phyloP scores from a whole-genome alignment of 305 asterid species.

The Withania somnifera region DNA sequence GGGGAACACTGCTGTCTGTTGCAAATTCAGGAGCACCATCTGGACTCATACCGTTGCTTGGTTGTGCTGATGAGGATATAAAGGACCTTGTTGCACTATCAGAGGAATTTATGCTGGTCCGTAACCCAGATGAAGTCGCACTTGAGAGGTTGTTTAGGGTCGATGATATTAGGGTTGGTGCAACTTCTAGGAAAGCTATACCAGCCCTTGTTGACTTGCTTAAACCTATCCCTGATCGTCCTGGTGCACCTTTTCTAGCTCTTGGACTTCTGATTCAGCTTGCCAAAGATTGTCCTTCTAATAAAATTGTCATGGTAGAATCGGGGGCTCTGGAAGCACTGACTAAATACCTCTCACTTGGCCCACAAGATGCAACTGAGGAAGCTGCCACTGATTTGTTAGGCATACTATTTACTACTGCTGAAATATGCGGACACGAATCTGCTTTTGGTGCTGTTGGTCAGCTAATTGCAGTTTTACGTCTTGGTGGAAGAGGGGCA shows the following conservation, averaged over 20 bases:
- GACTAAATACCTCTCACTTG: constrained; percentile 89
- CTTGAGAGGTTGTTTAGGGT: constrained; percentile 95
- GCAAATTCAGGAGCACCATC: constrained; percentile 95
- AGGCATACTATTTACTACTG: constrained; percentile 87
- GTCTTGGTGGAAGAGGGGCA: constrained; percentile 97
- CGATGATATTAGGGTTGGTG: constrained; percentile 91
- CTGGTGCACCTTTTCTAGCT: constrained; percentile 95
- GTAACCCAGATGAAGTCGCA: constrained; percentile 90
- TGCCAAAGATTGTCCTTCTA: constrained; percentile 72
- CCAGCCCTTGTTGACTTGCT: constrained; percentile 99
- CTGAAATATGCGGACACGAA: constrained; percentile 93
- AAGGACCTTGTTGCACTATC: constrained; percentile 74
- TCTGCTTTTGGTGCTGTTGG: constrained; percentile 95
- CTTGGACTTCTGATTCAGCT: constrained; percentile 91
- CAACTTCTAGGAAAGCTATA: constrained; percentile 93
- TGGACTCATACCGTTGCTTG: constrained; percentile 88
- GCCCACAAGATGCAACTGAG: constrained; percentile 95
- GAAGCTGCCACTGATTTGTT: constrained; percentile 98
- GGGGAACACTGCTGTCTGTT: constrained; percentile 99
- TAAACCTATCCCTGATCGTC: constrained; percentile 97
- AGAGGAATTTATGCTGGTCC: constrained; percentile 72
- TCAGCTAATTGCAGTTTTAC: constrained; percentile 94
- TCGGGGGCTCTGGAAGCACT: constrained; percentile 95
- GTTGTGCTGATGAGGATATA: constrained; percentile 86
- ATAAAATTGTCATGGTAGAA: constrained; percentile 92